These are phyloP conservation scores for Pseudozyma hubeiensis DNA, from an alignment of 1,284 basidiomycete species.

Conservation along the genomic window DNA sequence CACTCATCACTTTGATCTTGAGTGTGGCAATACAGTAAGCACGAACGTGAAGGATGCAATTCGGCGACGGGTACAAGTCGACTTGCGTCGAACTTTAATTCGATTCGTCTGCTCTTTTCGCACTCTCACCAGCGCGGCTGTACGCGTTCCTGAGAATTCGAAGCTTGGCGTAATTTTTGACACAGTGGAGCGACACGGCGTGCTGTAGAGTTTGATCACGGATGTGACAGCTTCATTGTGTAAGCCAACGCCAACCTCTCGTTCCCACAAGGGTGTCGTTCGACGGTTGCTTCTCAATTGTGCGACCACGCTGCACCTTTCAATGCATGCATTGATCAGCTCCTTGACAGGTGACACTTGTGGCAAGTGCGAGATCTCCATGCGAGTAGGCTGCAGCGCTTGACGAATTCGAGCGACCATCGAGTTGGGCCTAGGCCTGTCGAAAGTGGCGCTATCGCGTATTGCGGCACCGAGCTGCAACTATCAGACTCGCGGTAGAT, in stretches of 20 bases:
- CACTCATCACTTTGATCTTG: too few species aligned
- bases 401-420: not conserved
- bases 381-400: not conserved
- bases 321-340: conserved; percentile 3
- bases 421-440: too few species aligned
- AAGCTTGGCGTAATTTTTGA: too few species aligned
- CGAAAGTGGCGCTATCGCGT: too few species aligned
- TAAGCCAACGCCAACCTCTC: not conserved
- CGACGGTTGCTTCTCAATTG: too few species aligned
- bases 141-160: not conserved
- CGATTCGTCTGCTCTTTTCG: not conserved
- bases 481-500: too few species aligned
- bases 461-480: too few species aligned
- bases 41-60: too few species aligned
- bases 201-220: conserved; percentile 11
- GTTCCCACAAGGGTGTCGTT: too few species aligned
- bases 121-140: too few species aligned
- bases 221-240: conserved; percentile 32
- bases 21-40: too few species aligned
- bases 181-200: too few species aligned
- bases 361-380: not conserved
- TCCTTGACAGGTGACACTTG: conserved; percentile 14
- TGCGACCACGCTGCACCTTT: not conserved
- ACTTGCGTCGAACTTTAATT: conserved; percentile 21
- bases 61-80: conserved; percentile 6